phyloP scores from a whole-genome alignment of 768 basidiomycete species.

The Lentinula guzmanii region DNA sequence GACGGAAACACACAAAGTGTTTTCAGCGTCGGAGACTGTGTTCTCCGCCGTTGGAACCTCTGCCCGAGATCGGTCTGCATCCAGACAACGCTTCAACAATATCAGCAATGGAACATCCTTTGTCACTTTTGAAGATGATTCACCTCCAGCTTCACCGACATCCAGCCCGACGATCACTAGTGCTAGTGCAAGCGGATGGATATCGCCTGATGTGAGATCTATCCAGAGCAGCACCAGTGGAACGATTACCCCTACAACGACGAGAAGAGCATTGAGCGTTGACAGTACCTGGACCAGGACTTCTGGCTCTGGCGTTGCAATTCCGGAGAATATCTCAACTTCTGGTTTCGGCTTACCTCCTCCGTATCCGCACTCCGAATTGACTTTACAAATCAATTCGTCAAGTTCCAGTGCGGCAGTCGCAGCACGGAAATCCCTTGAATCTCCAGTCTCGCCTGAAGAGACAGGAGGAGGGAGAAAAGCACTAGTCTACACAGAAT shows the following conservation, averaged over 20 bases:
- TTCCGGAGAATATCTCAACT: not conserved
- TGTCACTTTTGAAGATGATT: constrained; percentile 27
- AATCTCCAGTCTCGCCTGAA: not conserved
- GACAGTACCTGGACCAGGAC: not conserved
- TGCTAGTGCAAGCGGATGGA: not conserved
- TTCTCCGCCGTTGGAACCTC: constrained; percentile 43
- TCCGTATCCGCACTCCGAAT: not conserved
- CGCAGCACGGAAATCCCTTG: not conserved
- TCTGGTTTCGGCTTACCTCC: not conserved
- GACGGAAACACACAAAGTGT: constrained; percentile 70
- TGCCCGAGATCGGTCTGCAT: constrained; percentile 26
- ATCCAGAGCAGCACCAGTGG: not conserved
- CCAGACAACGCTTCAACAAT: constrained; percentile 11
- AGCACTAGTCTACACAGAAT: not conserved
- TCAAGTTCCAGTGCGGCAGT: not conserved
- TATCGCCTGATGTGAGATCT: not conserved
- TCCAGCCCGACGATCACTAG: not conserved
- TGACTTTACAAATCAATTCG: not conserved
- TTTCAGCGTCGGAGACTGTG: constrained; percentile 64
- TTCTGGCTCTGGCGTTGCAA: not conserved
- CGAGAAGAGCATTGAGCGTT: not conserved
- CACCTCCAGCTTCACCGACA: constrained; percentile 14
- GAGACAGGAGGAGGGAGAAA: not conserved
- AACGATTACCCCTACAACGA: not conserved
- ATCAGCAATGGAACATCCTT: constrained; percentile 38